Evolutionary conservation across 306 rosid species (phyloP).

Genomic region (Senna siamea): DNA sequence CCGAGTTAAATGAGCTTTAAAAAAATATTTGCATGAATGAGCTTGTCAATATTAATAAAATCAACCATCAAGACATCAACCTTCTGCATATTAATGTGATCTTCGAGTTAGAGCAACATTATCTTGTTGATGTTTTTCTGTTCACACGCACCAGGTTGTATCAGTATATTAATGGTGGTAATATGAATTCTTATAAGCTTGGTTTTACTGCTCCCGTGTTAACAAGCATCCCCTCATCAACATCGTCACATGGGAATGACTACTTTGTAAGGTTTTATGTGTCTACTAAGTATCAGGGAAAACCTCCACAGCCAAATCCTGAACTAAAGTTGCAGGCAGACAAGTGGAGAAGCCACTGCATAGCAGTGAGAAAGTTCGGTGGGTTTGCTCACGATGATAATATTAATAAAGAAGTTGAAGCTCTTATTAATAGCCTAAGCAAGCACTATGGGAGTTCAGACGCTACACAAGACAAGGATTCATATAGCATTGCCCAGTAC

Average conservation of each 20-base stretch:
- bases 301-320: constrained; percentile 60
- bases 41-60: too few species aligned
- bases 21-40: too few species aligned
- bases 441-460: constrained; percentile 36
- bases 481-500: constrained; percentile 69
- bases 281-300: constrained; percentile 40
- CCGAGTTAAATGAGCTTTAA: too few species aligned
- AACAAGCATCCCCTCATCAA: constrained; percentile 51
- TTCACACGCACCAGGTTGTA: constrained; percentile 58
- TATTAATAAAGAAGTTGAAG: constrained; percentile 50
- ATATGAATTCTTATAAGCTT: constrained; percentile 51
- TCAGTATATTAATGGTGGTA: constrained; percentile 71
- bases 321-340: constrained; percentile 57
- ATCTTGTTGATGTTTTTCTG: neutral
- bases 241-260: constrained; percentile 37
- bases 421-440: constrained; percentile 55
- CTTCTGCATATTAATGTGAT: too few species aligned
- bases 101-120: neutral
- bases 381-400: constrained; percentile 76
- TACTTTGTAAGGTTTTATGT: constrained; percentile 55
- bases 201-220: constrained; percentile 64
- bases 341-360: constrained; percentile 61
- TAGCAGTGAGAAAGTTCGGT: constrained; percentile 66
- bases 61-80: too few species aligned
- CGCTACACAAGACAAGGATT: constrained; percentile 38